A percentile compares a stretch with the other conserved stretches of the same genome.
phyloP scores from a whole-genome alignment of 257 asterid genomes.

The Scutellaria barbata region DNA sequence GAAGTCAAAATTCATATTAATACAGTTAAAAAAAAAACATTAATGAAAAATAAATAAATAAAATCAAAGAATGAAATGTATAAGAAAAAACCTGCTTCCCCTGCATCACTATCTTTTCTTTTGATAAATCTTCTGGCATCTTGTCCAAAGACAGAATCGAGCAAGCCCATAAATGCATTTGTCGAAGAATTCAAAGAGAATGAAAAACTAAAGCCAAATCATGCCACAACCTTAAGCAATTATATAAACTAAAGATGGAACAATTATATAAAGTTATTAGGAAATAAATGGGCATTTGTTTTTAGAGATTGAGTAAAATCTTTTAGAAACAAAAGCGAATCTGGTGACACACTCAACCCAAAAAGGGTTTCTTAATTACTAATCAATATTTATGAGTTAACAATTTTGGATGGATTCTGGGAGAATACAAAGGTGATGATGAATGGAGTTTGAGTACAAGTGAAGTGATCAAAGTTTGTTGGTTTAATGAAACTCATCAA shows the following conservation, averaged over 20 bases:
- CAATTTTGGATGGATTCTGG: conserved; percentile 34
- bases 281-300: not conserved
- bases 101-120: conserved; percentile 89
- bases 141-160: conserved; percentile 51
- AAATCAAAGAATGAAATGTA: no score
- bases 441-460: not conserved
- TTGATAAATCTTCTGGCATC: conserved; percentile 64
- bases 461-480: conserved; percentile 9
- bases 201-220: no score
- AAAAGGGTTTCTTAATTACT: no score
- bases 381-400: no score
- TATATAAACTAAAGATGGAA: not conserved
- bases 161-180: conserved; percentile 64
- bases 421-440: conserved; percentile 17
- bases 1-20: not conserved
- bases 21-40: no score
- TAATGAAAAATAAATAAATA: no score
- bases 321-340: not conserved
- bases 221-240: no score
- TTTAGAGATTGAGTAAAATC: not conserved
- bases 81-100: conserved; percentile 67
- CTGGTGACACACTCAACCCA: not conserved
- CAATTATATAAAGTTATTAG: conserved; percentile 2
- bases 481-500: conserved; percentile 33
- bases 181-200: conserved; percentile 3